Evolutionary conservation across 2,329 filamentous ascomycete species (phyloP).

Genomic region (Hypoxylon sp.): DNA sequence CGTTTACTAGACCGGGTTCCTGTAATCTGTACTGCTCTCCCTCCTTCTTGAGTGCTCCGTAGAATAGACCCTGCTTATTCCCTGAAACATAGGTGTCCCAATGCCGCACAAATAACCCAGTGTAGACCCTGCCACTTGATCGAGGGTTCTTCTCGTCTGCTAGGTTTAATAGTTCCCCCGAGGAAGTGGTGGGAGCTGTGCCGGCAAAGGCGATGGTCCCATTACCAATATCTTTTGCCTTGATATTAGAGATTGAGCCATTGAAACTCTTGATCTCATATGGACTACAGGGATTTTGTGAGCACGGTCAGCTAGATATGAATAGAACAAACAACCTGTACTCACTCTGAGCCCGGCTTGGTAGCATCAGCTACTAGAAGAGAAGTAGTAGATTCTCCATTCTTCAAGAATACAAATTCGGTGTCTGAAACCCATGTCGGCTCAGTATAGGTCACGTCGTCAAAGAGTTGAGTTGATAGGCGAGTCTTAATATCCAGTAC

Average conservation of each 20-base stretch:
- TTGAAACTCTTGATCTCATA: slow-evolving; percentile 65
- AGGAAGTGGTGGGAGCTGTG: slow-evolving; percentile 75
- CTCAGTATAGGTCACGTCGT: slow-evolving; percentile 76
- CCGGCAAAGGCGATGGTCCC: slow-evolving; percentile 69
- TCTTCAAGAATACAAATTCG: slow-evolving; percentile 71
- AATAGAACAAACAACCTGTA: slow-evolving; percentile 9
- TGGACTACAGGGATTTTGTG: slow-evolving; percentile 53
- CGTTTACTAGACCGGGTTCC: slow-evolving; percentile 70
- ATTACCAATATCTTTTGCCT: slow-evolving; percentile 66
- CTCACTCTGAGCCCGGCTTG: slow-evolving; percentile 59
- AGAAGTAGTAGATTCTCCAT: slow-evolving; percentile 62
- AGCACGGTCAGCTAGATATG: slow-evolving; percentile 12
- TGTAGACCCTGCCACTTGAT: slow-evolving; percentile 80
- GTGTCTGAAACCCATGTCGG: slow-evolving; percentile 82
- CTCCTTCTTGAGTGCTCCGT: slow-evolving; percentile 56
- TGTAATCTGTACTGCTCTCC: slow-evolving; percentile 61
- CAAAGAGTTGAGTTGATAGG: slow-evolving; percentile 75
- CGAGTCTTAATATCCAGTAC: slow-evolving; percentile 79
- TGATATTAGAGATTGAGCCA: slow-evolving; percentile 71
- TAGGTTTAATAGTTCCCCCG: slow-evolving; percentile 78
- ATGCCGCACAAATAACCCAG: slow-evolving; percentile 82
- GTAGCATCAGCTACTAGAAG: slow-evolving; percentile 61
- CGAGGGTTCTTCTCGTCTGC: slow-evolving; percentile 71
- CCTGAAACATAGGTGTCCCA: slow-evolving; percentile 84
- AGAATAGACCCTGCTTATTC: slow-evolving; percentile 75